phyloP scores from a whole-genome alignment of 129 eudicot genomes.

The Helianthus annuus region DNA sequence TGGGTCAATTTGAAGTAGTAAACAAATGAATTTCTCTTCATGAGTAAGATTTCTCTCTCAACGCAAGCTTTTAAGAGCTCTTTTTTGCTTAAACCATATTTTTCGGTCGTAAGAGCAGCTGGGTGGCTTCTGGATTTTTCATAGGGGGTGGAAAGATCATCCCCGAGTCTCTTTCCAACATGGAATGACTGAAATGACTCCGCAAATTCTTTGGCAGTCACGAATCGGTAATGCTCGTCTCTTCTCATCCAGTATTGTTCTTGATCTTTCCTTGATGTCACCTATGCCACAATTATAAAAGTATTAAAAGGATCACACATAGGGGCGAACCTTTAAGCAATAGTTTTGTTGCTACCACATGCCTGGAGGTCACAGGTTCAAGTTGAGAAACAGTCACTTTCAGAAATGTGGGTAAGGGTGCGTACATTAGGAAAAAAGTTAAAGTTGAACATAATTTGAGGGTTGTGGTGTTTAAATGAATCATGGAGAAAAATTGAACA shows the following conservation, averaged over 20 bases:
- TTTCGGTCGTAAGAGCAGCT: slow-evolving; percentile 59
- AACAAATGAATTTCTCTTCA: slow-evolving; percentile 62
- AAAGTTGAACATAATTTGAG: background rate
- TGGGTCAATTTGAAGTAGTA: slow-evolving; percentile 44
- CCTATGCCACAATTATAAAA: background rate
- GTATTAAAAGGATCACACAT: background rate
- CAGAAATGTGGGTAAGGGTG: too few relatives aligned
- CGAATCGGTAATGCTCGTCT: slow-evolving; percentile 18
- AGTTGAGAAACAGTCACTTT: too few relatives aligned
- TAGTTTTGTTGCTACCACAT: too few relatives aligned
- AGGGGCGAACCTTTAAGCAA: background rate
- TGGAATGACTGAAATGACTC: slow-evolving; percentile 53
- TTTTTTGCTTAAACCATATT: slow-evolving; percentile 44
- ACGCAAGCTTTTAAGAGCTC: slow-evolving; percentile 55
- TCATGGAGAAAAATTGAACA: background rate
- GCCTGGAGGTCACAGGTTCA: too few relatives aligned
- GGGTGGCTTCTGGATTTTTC: slow-evolving; percentile 63
- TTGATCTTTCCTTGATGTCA: slow-evolving; percentile 25
- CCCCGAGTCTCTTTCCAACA: slow-evolving; percentile 38
- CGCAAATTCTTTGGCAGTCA: slow-evolving; percentile 44
- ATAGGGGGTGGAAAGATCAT: slow-evolving; percentile 45
- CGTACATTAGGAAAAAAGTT: too few relatives aligned
- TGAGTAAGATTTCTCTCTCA: slow-evolving; percentile 49
- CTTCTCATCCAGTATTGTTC: slow-evolving; percentile 25
- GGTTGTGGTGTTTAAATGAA: background rate